Percentiles rank a stretch among this genome's conserved stretches.
These are phyloP conservation scores for Urostyla sp. DNA, from an alignment of 73 alveolate genomes.

Conservation along the genomic window DNA sequence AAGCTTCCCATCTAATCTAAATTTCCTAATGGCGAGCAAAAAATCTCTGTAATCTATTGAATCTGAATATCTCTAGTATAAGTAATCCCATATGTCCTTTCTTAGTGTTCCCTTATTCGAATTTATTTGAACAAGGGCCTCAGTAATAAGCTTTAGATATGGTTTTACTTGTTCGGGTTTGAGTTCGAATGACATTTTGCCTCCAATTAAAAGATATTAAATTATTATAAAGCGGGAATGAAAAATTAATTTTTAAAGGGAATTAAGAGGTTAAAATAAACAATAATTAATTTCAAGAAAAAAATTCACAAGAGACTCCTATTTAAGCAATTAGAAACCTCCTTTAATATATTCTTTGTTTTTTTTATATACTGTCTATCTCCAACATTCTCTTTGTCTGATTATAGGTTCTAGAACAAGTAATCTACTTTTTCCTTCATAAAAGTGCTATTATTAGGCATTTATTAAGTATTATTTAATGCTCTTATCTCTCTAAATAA, in stretches of 20 bases:
- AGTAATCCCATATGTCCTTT: slow-evolving; percentile 21
- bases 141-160: slow-evolving; percentile 32
- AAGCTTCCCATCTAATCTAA: slow-evolving; percentile 12
- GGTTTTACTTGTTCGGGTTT: slow-evolving; percentile 32
- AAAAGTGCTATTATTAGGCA: neutral
- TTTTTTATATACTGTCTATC: neutral
- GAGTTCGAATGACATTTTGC: slow-evolving; percentile 8
- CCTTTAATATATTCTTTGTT: neutral
- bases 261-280: neutral
- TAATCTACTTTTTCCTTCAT: neutral
- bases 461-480: neutral
- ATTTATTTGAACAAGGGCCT: neutral
- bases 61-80: neutral
- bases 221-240: neutral
- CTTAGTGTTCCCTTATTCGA: neutral
- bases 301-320: neutral
- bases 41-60: slow-evolving; percentile 21
- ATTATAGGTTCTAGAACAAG: no score
- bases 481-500: neutral
- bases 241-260: neutral
- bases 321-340: neutral
- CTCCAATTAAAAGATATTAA: neutral
- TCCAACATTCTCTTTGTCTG: no score
- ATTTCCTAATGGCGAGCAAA: slow-evolving; percentile 16
- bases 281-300: neutral